phyloP scores from a whole-genome alignment of 2,329 filamentous ascomycete species.

The Plenodomus tracheiphilus region DNA sequence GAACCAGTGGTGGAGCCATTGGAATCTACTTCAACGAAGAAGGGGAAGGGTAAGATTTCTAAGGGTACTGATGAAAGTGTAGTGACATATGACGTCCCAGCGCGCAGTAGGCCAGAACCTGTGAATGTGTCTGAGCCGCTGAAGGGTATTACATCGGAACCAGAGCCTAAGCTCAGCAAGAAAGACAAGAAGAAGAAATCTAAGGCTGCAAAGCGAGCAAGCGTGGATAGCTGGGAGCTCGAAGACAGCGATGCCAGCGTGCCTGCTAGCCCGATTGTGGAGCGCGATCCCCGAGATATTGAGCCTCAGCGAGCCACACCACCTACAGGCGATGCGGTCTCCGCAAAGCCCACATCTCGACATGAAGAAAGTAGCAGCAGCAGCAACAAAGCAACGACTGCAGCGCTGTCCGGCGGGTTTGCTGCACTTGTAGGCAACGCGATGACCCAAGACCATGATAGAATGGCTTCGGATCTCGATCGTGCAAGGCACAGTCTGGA shows the following conservation, averaged over 20 bases:
- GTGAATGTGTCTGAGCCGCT: conserved; percentile 8
- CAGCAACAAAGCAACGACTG: conserved; percentile 21
- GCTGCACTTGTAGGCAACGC: conserved; percentile 36
- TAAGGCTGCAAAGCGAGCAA: conserved; percentile 35
- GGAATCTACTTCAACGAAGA: conserved; percentile 15
- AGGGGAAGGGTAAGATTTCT: conserved; percentile 33
- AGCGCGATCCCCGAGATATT: conserved; percentile 31
- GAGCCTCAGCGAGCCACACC: conserved; percentile 3
- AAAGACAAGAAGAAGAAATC: conserved; percentile 44
- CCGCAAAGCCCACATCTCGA: conserved; percentile 10
- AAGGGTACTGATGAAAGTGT: conserved; percentile 27
- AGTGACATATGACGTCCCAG: conserved; percentile 21
- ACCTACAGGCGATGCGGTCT: background rate
- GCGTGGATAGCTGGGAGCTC: conserved; percentile 33
- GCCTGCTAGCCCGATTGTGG: conserved; percentile 27
- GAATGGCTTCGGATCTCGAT: conserved; percentile 32
- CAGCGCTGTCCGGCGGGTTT: conserved; percentile 38
- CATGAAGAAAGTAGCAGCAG: conserved; percentile 16
- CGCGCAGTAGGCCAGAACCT: conserved; percentile 11
- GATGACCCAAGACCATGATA: conserved; percentile 40
- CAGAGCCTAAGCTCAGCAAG: conserved; percentile 42
- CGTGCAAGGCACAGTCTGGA: conserved; percentile 31
- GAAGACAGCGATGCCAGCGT: conserved; percentile 28
- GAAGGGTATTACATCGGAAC: conserved; percentile 14
- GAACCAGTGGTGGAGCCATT: conserved; percentile 22